phyloP scores from a whole-genome alignment of 116 monocot species.

The Zostera marina region DNA sequence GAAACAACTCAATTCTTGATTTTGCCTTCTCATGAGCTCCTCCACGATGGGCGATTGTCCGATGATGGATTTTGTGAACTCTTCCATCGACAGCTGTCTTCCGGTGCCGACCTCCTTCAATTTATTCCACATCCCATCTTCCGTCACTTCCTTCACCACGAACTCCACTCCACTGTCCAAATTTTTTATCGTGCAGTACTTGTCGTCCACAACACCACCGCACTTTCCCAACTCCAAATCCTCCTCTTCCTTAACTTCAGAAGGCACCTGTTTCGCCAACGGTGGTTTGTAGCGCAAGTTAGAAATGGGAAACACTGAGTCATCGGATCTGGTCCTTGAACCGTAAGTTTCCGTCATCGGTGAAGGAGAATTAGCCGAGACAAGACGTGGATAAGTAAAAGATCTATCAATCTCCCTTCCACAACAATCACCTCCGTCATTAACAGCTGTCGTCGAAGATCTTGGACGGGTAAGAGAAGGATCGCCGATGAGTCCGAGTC shows the following conservation, averaged over 20 bases:
- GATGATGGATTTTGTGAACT: slow-evolving; percentile 58
- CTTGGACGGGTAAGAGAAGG: slow-evolving; percentile 19
- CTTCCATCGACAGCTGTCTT: slow-evolving; percentile 83
- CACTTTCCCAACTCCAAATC: slow-evolving; percentile 6
- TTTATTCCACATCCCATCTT: slow-evolving; percentile 63
- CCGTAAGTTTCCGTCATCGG: slow-evolving; percentile 10
- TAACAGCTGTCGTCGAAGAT: neutral
- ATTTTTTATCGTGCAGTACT: slow-evolving; percentile 51
- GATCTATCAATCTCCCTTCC: slow-evolving; percentile 13
- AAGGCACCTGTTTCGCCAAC: slow-evolving; percentile 10
- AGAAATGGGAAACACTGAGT: neutral
- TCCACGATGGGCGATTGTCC: slow-evolving; percentile 89
- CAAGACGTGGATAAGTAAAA: slow-evolving; percentile 4
- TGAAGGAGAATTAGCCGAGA: neutral
- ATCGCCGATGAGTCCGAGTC: slow-evolving; percentile 25
- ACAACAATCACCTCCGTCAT: slow-evolving; percentile 5
- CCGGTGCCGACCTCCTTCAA: slow-evolving; percentile 67
- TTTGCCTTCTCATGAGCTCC: slow-evolving; percentile 88
- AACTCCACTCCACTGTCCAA: slow-evolving; percentile 82
- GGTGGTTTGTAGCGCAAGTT: slow-evolving; percentile 14
- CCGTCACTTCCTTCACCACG: slow-evolving; percentile 62
- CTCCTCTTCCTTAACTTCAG: slow-evolving; percentile 4
- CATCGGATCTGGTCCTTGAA: slow-evolving; percentile 23
- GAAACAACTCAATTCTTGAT: slow-evolving; percentile 3
- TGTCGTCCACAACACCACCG: neutral